Percentiles rank a stretch among this genome's conserved stretches.
Evolutionary conservation across 2,329 filamentous ascomycete species (phyloP).

Genomic region (Microdochium trichocladiopsis): DNA sequence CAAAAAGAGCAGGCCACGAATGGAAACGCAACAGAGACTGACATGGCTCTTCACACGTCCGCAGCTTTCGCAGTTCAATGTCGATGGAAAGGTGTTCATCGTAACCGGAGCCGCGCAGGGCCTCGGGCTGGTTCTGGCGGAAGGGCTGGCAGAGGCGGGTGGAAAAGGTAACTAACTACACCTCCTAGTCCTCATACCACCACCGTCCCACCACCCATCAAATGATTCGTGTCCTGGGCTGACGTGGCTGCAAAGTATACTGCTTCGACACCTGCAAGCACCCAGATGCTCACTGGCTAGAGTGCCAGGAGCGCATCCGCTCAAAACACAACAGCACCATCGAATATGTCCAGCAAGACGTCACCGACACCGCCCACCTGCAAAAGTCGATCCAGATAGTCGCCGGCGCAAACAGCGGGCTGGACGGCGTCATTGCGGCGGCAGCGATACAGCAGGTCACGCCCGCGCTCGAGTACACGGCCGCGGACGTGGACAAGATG

Average conservation of each 20-base stretch:
- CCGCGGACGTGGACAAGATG: constrained; percentile 51
- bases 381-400: constrained; percentile 53
- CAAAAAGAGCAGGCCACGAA: too few relatives aligned
- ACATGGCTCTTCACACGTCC: too few relatives aligned
- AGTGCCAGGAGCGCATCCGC: constrained; percentile 49
- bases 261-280: constrained; percentile 45
- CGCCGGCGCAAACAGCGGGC: constrained; percentile 48
- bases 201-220: too few relatives aligned
- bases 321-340: constrained; percentile 46
- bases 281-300: constrained; percentile 50
- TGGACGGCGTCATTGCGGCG: constrained; percentile 65
- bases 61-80: too few relatives aligned
- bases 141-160: too few relatives aligned
- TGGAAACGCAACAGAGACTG: too few relatives aligned
- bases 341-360: constrained; percentile 61
- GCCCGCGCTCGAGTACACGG: constrained; percentile 58
- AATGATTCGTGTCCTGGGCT: too few relatives aligned
- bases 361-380: constrained; percentile 52
- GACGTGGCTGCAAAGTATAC: constrained; percentile 41
- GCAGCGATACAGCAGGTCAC: constrained; percentile 65
- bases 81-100: too few relatives aligned
- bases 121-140: too few relatives aligned
- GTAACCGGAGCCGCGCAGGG: too few relatives aligned
- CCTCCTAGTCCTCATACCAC: too few relatives aligned
- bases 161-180: too few relatives aligned